A percentile compares a stretch with the other conserved stretches of the same genome.
Conservation (phyloP, 2,329 filamentous ascomycete genomes). For the Epichloe typhina region DNA sequence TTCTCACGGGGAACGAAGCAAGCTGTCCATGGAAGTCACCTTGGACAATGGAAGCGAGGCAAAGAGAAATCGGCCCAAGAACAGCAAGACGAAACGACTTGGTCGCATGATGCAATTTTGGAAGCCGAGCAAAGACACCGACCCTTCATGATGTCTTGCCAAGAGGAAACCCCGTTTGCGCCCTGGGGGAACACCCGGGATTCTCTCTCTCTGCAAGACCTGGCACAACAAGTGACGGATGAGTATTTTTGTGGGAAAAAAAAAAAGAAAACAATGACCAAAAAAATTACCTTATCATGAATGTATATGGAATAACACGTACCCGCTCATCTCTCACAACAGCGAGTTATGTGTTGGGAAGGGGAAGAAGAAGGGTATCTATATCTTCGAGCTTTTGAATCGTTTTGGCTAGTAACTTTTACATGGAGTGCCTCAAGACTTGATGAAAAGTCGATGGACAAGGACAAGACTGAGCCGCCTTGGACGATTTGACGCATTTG, state of each 20-base stretch:
- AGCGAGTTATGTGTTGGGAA: neutral
- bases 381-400: neutral
- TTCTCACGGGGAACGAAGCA: constrained; percentile 62
- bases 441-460: neutral
- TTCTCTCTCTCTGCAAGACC: neutral
- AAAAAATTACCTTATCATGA: constrained; percentile 10
- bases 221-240: neutral
- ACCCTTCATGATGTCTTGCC: constrained; percentile 12
- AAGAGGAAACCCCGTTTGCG: neutral
- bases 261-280: neutral
- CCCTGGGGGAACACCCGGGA: too few species aligned
- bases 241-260: neutral
- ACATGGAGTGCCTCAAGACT: neutral
- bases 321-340: constrained; percentile 14
- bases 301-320: constrained; percentile 26
- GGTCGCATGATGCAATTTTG: constrained; percentile 71
- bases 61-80: constrained; percentile 41
- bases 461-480: neutral
- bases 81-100: constrained; percentile 54
- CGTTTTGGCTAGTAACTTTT: neutral
- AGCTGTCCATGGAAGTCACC: constrained; percentile 56
- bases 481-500: neutral
- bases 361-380: neutral
- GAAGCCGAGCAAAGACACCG: constrained; percentile 43
- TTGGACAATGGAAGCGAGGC: constrained; percentile 38